Percentiles rank a stretch among this genome's conserved stretches.
These are phyloP conservation scores for Pythium rishiriense DNA, from an alignment of 352 stramenopile genomes.

Conservation along the genomic window DNA sequence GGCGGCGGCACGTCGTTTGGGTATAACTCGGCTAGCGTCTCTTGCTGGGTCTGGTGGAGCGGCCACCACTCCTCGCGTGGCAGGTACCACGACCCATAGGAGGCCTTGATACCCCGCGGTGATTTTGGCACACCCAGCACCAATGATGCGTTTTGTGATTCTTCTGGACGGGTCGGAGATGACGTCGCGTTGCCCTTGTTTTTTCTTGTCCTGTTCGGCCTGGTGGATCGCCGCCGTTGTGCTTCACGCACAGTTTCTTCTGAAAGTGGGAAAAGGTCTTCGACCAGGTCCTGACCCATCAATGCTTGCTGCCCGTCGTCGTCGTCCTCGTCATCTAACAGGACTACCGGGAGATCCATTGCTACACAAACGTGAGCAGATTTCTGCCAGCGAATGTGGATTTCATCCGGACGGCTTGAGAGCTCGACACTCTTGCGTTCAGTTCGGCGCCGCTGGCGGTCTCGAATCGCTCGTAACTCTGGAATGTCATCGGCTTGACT, in stretches of 20 bases:
- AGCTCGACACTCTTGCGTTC: background rate
- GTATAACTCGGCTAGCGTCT: constrained; percentile 32
- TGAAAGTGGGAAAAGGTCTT: constrained; percentile 10
- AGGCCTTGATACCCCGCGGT: constrained; percentile 15
- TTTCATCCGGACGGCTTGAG: background rate
- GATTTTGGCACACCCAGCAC: background rate
- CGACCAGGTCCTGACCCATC: background rate
- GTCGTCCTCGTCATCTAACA: background rate
- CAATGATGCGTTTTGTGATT: background rate
- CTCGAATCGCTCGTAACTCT: constrained; percentile 32
- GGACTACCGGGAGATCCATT: constrained; percentile 31
- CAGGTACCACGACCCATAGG: constrained; percentile 66
- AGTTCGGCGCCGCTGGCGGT: constrained; percentile 26
- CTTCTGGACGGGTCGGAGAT: background rate
- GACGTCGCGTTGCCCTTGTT: background rate
- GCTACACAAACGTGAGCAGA: constrained; percentile 38
- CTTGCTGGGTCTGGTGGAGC: constrained; percentile 39
- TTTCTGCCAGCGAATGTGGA: constrained; percentile 56
- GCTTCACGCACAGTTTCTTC: constrained; percentile 2
- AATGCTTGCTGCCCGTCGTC: background rate
- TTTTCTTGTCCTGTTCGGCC: background rate
- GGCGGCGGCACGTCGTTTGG: constrained; percentile 9
- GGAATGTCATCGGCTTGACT: constrained; percentile 25
- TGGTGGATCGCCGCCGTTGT: background rate
- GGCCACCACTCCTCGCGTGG: constrained; percentile 54